Conservation (phyloP, 2,329 filamentous ascomycete species). For the Trichothecium sympodiale region DNA sequence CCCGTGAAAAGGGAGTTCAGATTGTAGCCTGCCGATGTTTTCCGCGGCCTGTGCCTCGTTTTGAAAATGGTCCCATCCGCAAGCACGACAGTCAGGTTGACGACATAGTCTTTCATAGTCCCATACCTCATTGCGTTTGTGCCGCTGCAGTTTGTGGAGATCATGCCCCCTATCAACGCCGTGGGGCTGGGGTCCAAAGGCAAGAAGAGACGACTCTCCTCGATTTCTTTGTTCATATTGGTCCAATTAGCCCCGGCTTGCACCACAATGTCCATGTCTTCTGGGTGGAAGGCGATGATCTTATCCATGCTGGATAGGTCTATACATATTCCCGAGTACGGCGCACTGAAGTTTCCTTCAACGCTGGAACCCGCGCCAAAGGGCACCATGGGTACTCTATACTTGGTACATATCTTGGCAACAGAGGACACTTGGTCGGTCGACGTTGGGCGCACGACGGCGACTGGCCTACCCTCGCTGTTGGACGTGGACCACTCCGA, state of each 20-base stretch:
- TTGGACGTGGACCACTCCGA: slow-evolving; percentile 65
- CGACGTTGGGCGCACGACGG: slow-evolving; percentile 51
- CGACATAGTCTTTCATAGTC: slow-evolving; percentile 67
- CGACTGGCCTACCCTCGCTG: slow-evolving; percentile 49
- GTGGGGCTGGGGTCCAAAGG: slow-evolving; percentile 59
- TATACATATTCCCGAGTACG: slow-evolving; percentile 56
- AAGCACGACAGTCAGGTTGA: slow-evolving; percentile 60
- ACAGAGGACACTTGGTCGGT: slow-evolving; percentile 56
- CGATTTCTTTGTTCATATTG: slow-evolving; percentile 53
- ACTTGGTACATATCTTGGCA: slow-evolving; percentile 49
- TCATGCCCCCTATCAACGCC: slow-evolving; percentile 46
- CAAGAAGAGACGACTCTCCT: slow-evolving; percentile 52
- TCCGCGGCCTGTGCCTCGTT: slow-evolving; percentile 54
- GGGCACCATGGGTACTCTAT: slow-evolving; percentile 59
- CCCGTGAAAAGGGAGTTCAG: slow-evolving; percentile 59
- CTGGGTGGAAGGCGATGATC: slow-evolving; percentile 51
- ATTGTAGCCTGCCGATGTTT: slow-evolving; percentile 63
- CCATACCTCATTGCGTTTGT: slow-evolving; percentile 55
- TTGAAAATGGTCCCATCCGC: slow-evolving; percentile 58
- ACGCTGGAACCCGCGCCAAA: slow-evolving; percentile 66
- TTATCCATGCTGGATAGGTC: slow-evolving; percentile 60
- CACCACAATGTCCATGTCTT: slow-evolving; percentile 62
- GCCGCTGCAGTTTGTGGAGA: slow-evolving; percentile 57
- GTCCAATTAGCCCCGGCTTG: slow-evolving; percentile 61
- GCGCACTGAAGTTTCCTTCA: slow-evolving; percentile 60